These are phyloP conservation scores for Hypoxylon rickii DNA, from an alignment of 495 filamentous ascomycete species.

Conservation along the genomic window DNA sequence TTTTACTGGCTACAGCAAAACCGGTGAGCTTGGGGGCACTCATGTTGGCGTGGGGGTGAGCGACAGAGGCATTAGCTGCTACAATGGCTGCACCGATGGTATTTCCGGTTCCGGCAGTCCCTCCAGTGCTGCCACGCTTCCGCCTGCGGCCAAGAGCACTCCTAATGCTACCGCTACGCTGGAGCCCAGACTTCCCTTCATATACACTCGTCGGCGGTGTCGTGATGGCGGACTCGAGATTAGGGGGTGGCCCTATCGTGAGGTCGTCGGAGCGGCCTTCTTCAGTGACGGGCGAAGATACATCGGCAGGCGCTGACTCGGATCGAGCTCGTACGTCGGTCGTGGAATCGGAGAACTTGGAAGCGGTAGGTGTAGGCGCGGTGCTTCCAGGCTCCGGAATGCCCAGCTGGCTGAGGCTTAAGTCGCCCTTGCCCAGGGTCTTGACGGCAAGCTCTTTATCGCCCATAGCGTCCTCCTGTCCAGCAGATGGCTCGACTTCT, in stretches of 20 bases:
- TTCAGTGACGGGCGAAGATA: slow-evolving; percentile 13
- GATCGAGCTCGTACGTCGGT: slow-evolving; percentile 45
- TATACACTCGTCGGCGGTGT: slow-evolving; percentile 68
- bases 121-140: slow-evolving; percentile 79
- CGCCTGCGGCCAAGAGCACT: slow-evolving; percentile 72
- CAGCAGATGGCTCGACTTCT: slow-evolving; percentile 52
- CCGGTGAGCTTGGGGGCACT: slow-evolving; percentile 81
- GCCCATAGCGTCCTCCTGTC: slow-evolving; percentile 44
- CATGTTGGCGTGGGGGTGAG: slow-evolving; percentile 59
- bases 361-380: slow-evolving; percentile 44
- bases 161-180: slow-evolving; percentile 79
- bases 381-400: slow-evolving; percentile 59
- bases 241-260: slow-evolving; percentile 40
- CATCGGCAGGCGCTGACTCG: slow-evolving; percentile 51
- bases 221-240: slow-evolving; percentile 55
- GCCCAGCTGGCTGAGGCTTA: slow-evolving; percentile 83
- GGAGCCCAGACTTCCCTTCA: slow-evolving; percentile 68
- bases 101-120: slow-evolving; percentile 40
- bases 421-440: slow-evolving; percentile 85
- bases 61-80: slow-evolving; percentile 66
- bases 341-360: slow-evolving; percentile 49
- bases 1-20: slow-evolving; percentile 94
- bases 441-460: slow-evolving; percentile 79
- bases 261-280: slow-evolving; percentile 40
- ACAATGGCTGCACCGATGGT: slow-evolving; percentile 72